A percentile compares a stretch with the other conserved stretches of the same genome.
phyloP scores from a whole-genome alignment of 169 alveolate genomes.

The Cryptosporidium xiaoi region DNA sequence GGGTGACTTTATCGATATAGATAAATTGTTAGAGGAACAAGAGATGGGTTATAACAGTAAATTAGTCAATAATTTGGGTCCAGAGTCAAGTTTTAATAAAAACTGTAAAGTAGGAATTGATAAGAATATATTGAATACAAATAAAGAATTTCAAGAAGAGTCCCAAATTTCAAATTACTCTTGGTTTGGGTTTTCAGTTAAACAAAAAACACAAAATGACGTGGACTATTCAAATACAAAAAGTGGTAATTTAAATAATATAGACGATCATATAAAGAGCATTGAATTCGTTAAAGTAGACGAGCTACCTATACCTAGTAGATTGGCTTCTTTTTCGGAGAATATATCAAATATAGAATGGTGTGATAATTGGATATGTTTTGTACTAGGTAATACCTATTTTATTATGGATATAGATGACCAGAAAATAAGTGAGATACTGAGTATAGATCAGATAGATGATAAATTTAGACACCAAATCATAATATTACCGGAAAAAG shows the following conservation, averaged over 20 bases:
- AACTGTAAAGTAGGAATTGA: slow-evolving; percentile 5
- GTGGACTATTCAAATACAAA: background rate
- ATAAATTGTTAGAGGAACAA: slow-evolving; percentile 9
- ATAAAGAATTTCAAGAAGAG: too few species aligned
- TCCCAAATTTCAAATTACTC: background rate
- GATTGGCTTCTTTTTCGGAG: slow-evolving; percentile 29
- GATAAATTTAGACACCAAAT: slow-evolving; percentile 34
- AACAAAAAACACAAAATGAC: background rate
- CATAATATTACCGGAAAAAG: slow-evolving; percentile 42
- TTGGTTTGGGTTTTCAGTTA: slow-evolving; percentile 54
- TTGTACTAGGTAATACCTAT: slow-evolving; percentile 32
- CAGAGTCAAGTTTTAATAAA: background rate
- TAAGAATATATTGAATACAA: background rate
- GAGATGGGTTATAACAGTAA: background rate
- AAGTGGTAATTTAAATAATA: background rate
- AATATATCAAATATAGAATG: slow-evolving; percentile 48
- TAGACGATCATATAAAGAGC: background rate
- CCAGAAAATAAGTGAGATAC: slow-evolving; percentile 36
- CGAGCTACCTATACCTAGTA: slow-evolving; percentile 40
- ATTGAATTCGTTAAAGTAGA: slow-evolving; percentile 43
- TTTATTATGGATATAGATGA: slow-evolving; percentile 60
- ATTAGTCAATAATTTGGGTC: background rate
- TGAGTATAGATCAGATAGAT: slow-evolving; percentile 37
- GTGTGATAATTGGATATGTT: slow-evolving; percentile 69
- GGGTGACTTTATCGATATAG: slow-evolving; percentile 33